phyloP scores from a whole-genome alignment of 495 filamentous ascomycete genomes.

The Penicillium coprophilum region DNA sequence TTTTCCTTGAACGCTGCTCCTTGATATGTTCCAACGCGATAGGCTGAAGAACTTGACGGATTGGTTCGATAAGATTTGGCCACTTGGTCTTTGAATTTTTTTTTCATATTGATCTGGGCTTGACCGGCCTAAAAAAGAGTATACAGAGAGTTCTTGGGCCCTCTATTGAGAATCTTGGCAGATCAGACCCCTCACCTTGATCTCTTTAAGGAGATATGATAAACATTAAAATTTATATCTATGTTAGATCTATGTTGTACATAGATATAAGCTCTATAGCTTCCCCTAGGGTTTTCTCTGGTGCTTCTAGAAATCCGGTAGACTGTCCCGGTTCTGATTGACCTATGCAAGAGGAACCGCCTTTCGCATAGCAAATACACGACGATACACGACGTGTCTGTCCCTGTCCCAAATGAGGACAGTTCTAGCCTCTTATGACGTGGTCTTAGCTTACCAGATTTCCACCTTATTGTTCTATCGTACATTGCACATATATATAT shows the following conservation, averaged over 20 bases:
- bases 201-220: neutral
- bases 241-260: too few relatives aligned
- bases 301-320: neutral
- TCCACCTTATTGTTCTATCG: neutral
- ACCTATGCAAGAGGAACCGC: neutral
- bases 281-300: neutral
- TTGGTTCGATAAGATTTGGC: neutral
- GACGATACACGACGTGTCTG: too few relatives aligned
- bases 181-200: constrained; percentile 7
- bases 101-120: neutral
- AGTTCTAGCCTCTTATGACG: neutral
- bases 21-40: neutral
- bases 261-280: neutral
- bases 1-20: neutral
- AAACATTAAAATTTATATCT: neutral
- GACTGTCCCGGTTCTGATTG: neutral
- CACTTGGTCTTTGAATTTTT: neutral
- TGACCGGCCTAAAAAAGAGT: neutral
- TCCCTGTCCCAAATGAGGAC: neutral
- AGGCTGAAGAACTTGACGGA: neutral
- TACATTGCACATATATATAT: neutral
- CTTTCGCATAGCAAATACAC: neutral
- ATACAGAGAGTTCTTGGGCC: neutral
- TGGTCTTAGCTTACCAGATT: neutral
- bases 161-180: neutral